A percentile compares a stretch with the other conserved stretches of the same genome.
Conservation (phyloP, 805 yeast genomes). For the Deakozyma indianensis region DNA sequence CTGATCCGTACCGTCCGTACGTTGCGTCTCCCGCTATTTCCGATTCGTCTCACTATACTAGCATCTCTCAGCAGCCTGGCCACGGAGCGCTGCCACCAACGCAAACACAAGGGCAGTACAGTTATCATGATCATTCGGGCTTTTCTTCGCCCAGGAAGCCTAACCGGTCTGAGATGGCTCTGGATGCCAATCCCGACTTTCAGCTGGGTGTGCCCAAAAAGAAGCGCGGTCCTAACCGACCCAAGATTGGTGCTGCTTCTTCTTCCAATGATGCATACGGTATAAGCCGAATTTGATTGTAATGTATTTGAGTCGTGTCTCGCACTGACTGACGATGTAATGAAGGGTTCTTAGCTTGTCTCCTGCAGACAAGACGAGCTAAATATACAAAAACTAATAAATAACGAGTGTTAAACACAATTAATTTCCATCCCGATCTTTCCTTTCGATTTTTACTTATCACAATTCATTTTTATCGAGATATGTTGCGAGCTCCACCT, state of each 20-base stretch:
- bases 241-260: neutral
- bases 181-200: constrained; percentile 1
- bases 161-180: constrained; percentile 1
- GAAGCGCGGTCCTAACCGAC: neutral
- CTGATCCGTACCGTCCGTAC: neutral
- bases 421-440: no score
- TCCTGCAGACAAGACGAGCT: no score
- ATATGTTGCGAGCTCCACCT: no score
- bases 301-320: neutral
- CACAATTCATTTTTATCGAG: no score
- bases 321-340: no score
- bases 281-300: neutral
- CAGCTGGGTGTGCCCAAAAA: neutral
- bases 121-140: neutral
- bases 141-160: neutral
- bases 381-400: no score
- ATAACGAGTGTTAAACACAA: no score
- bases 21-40: neutral
- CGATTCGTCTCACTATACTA: neutral
- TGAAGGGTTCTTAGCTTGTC: no score
- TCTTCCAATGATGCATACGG: neutral
- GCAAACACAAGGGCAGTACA: neutral
- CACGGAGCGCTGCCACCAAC: neutral
- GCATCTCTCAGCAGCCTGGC: constrained; percentile 1
- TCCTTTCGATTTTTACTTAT: no score